These are phyloP conservation scores for Hypsizygus marmoreus DNA, from an alignment of 768 basidiomycete species.

Conservation along the genomic window DNA sequence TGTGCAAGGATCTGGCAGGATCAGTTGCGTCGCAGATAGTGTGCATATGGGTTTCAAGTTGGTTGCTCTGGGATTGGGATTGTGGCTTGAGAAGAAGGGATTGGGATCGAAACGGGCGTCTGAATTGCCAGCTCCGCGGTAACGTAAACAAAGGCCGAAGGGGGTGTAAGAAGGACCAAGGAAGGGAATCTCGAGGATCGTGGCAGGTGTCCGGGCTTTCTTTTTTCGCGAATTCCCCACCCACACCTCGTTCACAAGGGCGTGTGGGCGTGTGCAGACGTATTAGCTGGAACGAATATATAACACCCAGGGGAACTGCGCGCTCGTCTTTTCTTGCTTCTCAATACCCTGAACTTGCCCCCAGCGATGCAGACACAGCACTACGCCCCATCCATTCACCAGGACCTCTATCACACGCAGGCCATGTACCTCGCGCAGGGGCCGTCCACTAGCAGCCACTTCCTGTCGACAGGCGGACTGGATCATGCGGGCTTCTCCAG, in stretches of 20 bases:
- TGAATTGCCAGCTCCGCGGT: constrained; percentile 44
- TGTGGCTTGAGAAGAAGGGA: too few relatives aligned
- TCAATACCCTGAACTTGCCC: too few relatives aligned
- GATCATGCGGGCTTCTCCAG: constrained; percentile 48
- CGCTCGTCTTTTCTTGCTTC: constrained; percentile 37
- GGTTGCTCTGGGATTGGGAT: constrained; percentile 17
- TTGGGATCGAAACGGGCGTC: constrained; percentile 33
- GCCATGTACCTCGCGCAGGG: constrained; percentile 14
- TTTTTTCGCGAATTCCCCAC: too few relatives aligned
- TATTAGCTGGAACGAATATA: constrained; percentile 48
- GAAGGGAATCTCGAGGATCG: constrained; percentile 41
- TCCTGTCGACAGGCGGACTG: constrained; percentile 31
- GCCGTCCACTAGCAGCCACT: constrained; percentile 26
- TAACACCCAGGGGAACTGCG: constrained; percentile 37
- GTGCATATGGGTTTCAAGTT: constrained; percentile 1
- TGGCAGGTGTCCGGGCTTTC: constrained; percentile 47
- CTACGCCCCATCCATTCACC: constrained; percentile 27
- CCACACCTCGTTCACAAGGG: constrained; percentile 42
- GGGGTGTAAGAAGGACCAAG: constrained; percentile 40
- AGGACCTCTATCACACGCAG: constrained; percentile 28
- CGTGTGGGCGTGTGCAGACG: constrained; percentile 40
- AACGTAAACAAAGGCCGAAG: too few relatives aligned
- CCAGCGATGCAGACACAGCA: constrained; percentile 41
- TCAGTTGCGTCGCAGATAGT: too few relatives aligned
- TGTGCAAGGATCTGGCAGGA: constrained; percentile 4